These are phyloP conservation scores for Cryptococcus sp. DNA, from an alignment of 1,284 basidiomycete genomes.

Conservation along the genomic window DNA sequence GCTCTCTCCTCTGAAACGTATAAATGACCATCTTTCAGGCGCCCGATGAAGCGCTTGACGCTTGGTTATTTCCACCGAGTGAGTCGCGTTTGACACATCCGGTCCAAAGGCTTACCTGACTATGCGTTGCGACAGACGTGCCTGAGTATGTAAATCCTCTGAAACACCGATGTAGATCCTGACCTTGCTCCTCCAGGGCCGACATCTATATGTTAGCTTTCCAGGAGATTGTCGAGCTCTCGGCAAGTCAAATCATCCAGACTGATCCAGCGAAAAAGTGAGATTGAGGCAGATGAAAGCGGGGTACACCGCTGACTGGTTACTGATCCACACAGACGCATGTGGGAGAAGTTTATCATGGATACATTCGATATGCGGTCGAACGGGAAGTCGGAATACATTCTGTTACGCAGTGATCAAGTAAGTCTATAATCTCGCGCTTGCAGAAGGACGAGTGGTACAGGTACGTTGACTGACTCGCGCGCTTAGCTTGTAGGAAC, in stretches of 20 bases:
- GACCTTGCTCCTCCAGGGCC: conserved; percentile 59
- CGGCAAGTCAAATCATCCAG: conserved; percentile 93
- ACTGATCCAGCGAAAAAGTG: conserved; percentile 93
- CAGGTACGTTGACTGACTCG: not conserved
- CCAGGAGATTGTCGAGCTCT: conserved; percentile 96
- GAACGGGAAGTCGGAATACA: conserved; percentile 69
- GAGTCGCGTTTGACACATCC: conserved; percentile 48
- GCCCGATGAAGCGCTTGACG: conserved; percentile 77
- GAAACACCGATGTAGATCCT: not conserved
- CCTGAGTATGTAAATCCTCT: conserved; percentile 60
- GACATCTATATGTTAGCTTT: conserved; percentile 92
- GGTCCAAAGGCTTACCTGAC: not conserved
- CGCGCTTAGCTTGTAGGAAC: conserved; percentile 81
- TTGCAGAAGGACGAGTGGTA: not conserved
- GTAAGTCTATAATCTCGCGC: conserved; percentile 52
- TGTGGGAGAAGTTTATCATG: conserved; percentile 84
- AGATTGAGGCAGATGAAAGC: conserved; percentile 13
- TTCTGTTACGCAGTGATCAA: conserved; percentile 89
- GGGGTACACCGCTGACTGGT: not conserved
- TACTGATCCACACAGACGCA: conserved; percentile 66
- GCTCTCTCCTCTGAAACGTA: not conserved
- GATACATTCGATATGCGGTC: conserved; percentile 70
- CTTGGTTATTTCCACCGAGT: conserved; percentile 89
- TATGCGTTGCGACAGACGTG: conserved; percentile 52
- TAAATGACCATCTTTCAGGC: conserved; percentile 53